These are phyloP conservation scores for Boechera stricta DNA, from an alignment of 345 rosid genomes.

Conservation along the genomic window DNA sequence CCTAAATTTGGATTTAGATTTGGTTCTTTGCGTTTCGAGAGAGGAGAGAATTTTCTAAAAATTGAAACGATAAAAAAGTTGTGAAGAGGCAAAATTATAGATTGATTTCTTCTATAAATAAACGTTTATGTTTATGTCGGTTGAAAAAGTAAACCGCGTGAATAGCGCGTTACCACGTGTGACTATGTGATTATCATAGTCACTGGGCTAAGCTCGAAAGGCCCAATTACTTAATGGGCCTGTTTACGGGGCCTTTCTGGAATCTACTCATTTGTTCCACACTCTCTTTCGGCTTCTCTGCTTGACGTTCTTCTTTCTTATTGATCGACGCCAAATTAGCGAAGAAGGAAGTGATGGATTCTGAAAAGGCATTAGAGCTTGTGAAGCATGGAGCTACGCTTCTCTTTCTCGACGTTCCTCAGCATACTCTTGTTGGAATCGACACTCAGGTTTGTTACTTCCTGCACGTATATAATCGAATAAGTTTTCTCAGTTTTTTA, in stretches of 20 bases:
- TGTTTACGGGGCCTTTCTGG: constrained; percentile 6
- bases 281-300: neutral
- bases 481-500: neutral
- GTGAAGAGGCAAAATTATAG: rapidly evolving
- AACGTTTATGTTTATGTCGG: constrained; percentile 9
- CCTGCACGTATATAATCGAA: neutral
- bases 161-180: constrained; percentile 12
- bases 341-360: constrained; percentile 56
- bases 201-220: neutral
- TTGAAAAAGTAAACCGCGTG: constrained; percentile 32
- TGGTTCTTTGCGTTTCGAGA: constrained; percentile 10
- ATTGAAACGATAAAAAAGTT: neutral
- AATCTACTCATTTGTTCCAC: constrained; percentile 12
- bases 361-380: constrained; percentile 76
- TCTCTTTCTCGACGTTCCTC: constrained; percentile 91
- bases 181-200: neutral
- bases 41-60: neutral
- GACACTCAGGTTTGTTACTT: constrained; percentile 68
- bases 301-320: too few species aligned
- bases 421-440: constrained; percentile 74
- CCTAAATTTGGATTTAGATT: constrained; percentile 21
- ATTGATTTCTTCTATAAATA: neutral
- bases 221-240: neutral
- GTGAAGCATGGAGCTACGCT: constrained; percentile 77
- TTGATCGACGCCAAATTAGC: too few species aligned